Conservation (phyloP, 2,329 filamentous ascomycete species). For the Venturia asperata region DNA sequence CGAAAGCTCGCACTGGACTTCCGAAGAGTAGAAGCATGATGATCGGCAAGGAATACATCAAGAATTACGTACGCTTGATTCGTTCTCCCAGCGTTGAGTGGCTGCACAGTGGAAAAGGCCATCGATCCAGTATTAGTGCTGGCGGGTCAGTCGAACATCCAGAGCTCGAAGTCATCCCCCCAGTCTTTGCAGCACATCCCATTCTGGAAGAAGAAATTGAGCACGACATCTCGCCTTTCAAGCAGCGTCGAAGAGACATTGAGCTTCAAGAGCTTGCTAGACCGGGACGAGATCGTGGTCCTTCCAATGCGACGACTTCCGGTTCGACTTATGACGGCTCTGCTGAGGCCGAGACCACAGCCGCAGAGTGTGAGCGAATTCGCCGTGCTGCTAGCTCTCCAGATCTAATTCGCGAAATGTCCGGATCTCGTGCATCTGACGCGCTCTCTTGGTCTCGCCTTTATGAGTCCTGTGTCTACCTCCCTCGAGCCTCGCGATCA, state of each 20-base stretch:
- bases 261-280: conserved; percentile 1
- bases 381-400: conserved; percentile 11
- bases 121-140: conserved; percentile 38
- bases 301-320: conserved; percentile 1
- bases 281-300: not conserved
- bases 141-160: conserved; percentile 40
- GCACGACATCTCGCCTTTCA: not conserved
- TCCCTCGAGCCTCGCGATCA: conserved; percentile 18
- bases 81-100: conserved; percentile 34
- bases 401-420: not conserved
- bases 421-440: conserved; percentile 11
- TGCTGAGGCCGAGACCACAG: not conserved
- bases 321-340: conserved; percentile 9
- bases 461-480: conserved; percentile 30
- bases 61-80: conserved; percentile 38
- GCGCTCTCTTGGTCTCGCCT: conserved; percentile 32
- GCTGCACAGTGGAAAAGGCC: conserved; percentile 36
- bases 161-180: conserved; percentile 41
- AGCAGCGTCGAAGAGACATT: not conserved
- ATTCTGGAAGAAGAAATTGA: conserved; percentile 17
- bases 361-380: not conserved
- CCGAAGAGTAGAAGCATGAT: conserved; percentile 35
- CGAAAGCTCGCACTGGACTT: conserved; percentile 25
- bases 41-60: conserved; percentile 35
- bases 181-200: conserved; percentile 25